These are phyloP conservation scores for Thielaviopsis punctulata DNA, from an alignment of 2,329 filamentous ascomycete species.

Conservation along the genomic window DNA sequence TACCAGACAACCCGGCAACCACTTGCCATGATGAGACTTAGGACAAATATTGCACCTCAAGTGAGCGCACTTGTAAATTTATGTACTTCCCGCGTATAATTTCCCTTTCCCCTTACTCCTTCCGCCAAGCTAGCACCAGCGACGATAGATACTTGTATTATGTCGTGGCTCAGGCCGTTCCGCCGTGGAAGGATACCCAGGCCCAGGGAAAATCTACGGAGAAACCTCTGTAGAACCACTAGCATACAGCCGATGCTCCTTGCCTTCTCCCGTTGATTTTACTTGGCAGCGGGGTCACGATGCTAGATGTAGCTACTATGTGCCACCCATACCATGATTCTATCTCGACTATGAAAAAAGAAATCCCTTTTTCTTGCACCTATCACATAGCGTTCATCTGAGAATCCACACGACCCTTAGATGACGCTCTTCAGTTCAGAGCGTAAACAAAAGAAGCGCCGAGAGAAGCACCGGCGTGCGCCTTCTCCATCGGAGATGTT, in stretches of 20 bases:
- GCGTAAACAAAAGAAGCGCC: neutral
- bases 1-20: too few species aligned
- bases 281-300: neutral
- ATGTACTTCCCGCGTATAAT: neutral
- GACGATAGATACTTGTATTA: neutral
- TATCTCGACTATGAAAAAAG: too few species aligned
- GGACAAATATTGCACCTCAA: too few species aligned
- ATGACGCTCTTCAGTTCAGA: too few species aligned
- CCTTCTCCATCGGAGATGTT: neutral
- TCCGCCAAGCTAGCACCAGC: neutral
- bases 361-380: too few species aligned
- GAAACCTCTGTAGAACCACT: neutral
- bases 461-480: neutral
- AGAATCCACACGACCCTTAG: too few species aligned
- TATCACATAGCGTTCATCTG: too few species aligned
- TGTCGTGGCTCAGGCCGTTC: neutral
- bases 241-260: neutral
- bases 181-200: neutral
- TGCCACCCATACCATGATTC: too few species aligned
- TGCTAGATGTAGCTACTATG: too few species aligned
- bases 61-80: too few species aligned
- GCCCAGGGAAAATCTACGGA: neutral
- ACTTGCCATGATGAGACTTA: too few species aligned
- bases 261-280: neutral
- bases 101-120: neutral